A percentile compares a stretch with the other conserved stretches of the same genome.
phyloP scores from a whole-genome alignment of 805 yeast genomes.

The Starmerella sirachaensis region DNA sequence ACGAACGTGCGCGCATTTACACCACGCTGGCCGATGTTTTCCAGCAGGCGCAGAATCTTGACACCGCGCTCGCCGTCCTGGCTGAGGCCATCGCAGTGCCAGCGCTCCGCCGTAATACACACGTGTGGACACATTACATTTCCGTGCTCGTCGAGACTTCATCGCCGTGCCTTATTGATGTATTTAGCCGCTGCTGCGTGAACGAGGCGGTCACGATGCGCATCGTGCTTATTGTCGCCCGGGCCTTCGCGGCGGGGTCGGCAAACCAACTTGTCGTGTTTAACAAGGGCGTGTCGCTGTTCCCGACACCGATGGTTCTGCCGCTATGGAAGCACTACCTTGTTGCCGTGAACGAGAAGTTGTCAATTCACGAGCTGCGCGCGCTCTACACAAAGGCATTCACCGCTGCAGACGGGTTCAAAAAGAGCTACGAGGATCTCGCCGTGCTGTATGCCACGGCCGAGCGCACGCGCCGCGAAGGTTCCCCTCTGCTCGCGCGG shows the following conservation, averaged over 20 bases:
- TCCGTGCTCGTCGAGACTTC: conserved; percentile 3
- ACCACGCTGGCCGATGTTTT: conserved; percentile 8
- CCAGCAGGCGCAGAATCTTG: background rate
- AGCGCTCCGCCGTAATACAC: background rate
- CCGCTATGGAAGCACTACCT: conserved; percentile 15
- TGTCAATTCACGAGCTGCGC: background rate
- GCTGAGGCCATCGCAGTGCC: background rate
- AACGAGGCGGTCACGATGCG: conserved; percentile 8
- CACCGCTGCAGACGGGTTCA: background rate
- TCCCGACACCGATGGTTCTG: conserved; percentile 8
- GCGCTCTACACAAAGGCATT: conserved; percentile 8
- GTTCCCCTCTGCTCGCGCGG: conserved; percentile 10
- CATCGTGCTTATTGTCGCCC: conserved; percentile 8
- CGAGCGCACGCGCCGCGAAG: conserved; percentile 4
- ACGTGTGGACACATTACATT: conserved; percentile 13
- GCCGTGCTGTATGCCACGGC: conserved; percentile 6
- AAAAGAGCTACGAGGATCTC: conserved; percentile 11
- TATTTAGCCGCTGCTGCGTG: conserved; percentile 12
- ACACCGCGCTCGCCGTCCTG: conserved; percentile 1
- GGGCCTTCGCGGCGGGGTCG: conserved; percentile 5
- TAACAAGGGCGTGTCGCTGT: conserved; percentile 11
- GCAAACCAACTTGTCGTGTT: conserved; percentile 11
- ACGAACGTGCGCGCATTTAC: too few relatives aligned
- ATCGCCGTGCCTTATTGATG: conserved; percentile 5
- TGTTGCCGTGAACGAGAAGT: background rate